phyloP scores from a whole-genome alignment of 2,329 filamentous ascomycete species.

The Aaosphaeria arxii region DNA sequence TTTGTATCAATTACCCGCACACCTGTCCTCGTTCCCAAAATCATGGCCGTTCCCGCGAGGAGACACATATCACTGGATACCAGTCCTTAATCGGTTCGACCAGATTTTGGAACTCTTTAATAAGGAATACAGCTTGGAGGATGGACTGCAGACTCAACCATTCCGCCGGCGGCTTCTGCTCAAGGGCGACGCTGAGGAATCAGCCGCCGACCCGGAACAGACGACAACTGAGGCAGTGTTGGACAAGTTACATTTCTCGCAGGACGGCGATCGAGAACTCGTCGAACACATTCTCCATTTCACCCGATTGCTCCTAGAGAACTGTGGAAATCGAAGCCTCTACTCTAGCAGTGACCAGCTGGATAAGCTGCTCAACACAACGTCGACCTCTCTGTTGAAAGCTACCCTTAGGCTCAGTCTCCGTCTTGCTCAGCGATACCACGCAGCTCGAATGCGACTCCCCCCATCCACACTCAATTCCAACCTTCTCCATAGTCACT shows the following conservation, averaged over 20 bases:
- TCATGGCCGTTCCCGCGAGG: slow-evolving; percentile 95
- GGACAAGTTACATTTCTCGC: slow-evolving; percentile 59
- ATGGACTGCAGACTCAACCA: slow-evolving; percentile 75
- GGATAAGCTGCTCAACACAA: slow-evolving; percentile 85
- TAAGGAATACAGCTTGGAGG: slow-evolving; percentile 72
- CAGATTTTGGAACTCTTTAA: slow-evolving; percentile 79
- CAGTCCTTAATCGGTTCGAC: slow-evolving; percentile 90
- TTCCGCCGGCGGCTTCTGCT: slow-evolving; percentile 68
- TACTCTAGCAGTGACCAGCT: slow-evolving; percentile 91
- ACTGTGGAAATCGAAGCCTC: slow-evolving; percentile 94
- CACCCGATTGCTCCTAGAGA: slow-evolving; percentile 82
- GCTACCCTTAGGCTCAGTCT: slow-evolving; percentile 76
- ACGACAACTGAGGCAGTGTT: slow-evolving; percentile 48
- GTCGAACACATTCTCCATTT: slow-evolving; percentile 80
- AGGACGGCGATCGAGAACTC: slow-evolving; percentile 77
- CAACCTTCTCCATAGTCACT: slow-evolving; percentile 79
- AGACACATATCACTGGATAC: slow-evolving; percentile 98
- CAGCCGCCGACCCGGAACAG: slow-evolving; percentile 11
- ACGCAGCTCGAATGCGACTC: slow-evolving; percentile 79
- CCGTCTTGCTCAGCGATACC: slow-evolving; percentile 87
- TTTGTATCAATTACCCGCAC: slow-evolving; percentile 71
- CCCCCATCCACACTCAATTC: slow-evolving; percentile 65
- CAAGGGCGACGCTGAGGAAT: slow-evolving; percentile 53
- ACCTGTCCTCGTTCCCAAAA: slow-evolving; percentile 77
- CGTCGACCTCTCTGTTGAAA: slow-evolving; percentile 74